Evolutionary conservation across 108 stramenopile genomes (phyloP), one percentile per base, ranked within the genome.

Genomic region (Parietichytrium sp.): DNA sequence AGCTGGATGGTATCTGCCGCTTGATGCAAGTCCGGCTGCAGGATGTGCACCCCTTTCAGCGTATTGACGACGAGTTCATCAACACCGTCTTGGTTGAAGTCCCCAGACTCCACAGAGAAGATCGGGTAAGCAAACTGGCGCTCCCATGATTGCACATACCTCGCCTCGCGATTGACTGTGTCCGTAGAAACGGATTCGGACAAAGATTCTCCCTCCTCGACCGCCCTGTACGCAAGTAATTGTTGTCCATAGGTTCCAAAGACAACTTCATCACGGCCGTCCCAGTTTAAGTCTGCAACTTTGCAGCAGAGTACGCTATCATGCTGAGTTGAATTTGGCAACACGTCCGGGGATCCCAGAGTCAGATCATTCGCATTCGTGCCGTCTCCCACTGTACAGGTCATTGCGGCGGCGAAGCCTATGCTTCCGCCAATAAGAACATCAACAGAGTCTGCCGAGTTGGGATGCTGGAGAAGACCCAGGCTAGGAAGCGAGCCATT

Each of bases 41-140:
- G 25, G 20, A 72, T 72, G 45, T 72, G 61, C 25, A 72, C 61
- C 20, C 61, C 61, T 1, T 42, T 42, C 29, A 72, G 20, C 10
- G 61, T 72, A 27, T n/a, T 72, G 16, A 72, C 61, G n/a, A 72
- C 61, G 13, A 72, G 38, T 25, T 72, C 61, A 42, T 72, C 61
- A 0, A 42, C 61, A 20, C 61, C 61, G 42, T 72, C 61, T 42
- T 33, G 29, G 20, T 72, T 72, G 1, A 72, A 72, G 42, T 72
- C 61, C 20, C 61, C 61, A 7, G 61, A 45, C 42, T 72, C 61
- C 1, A 72, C 45, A 25, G 61, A 16, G 25, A 72, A 72, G 16
- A 72, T n/a, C 33, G 61, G 61, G 1, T 72, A 27, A 47, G 61
- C 61, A 27, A 72, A 72, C 10, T 25, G 38, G 42, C 61, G 61